Evolutionary conservation across 1,284 basidiomycete genomes (phyloP), one percentile per base, ranked within the genome.

Genomic region (Amylostereum areolatum): DNA sequence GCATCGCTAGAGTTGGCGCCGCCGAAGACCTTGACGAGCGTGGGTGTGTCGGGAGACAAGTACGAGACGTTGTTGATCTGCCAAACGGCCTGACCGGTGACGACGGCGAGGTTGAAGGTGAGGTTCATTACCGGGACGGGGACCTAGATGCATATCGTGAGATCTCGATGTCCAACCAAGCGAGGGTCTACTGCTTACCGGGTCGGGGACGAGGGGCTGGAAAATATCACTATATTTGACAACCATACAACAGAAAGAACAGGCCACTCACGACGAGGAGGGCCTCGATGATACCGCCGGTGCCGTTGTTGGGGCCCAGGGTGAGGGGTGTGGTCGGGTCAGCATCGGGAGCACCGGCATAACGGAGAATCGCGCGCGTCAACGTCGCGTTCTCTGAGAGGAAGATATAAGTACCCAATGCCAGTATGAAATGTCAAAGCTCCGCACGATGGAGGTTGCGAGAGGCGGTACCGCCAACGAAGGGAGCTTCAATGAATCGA

Each of bases 281-380:
- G 7, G 56, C 54, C 46, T 66, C 64, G 43, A 60, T 29, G 10
- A 63, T 55, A 33, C 52, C 51, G 33, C 33, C 33, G 18, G 50
- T 52, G 32, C 52, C 50, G 45, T 54, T 54, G 8, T 39, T 32
- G 25, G 54, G 75, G 50, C 28, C 74, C 8, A 35, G 33, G 33
- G 33, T 35, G 61, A 57, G 51, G 1, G 66, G 59, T 0, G 56
- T 54, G 18, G 54, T 61, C 10, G 69, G 68, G n/a, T 71, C 69
- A 8, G 46, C 57, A 24, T 34, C 47, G 5, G 62, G 55, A 3
- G 72, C 71, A 11, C 66, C 65, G n/a, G 50, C 51, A 50, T 74
- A 74, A 24, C 70, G 66, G 29, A 76, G 59, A 45, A 75, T 72
- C 3, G 70, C 74, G 32, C 67, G 69, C 50, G 72, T 72, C 35